Conservation (phyloP, 176 grass and related monocot species). For the Olyra latifolia region DNA sequence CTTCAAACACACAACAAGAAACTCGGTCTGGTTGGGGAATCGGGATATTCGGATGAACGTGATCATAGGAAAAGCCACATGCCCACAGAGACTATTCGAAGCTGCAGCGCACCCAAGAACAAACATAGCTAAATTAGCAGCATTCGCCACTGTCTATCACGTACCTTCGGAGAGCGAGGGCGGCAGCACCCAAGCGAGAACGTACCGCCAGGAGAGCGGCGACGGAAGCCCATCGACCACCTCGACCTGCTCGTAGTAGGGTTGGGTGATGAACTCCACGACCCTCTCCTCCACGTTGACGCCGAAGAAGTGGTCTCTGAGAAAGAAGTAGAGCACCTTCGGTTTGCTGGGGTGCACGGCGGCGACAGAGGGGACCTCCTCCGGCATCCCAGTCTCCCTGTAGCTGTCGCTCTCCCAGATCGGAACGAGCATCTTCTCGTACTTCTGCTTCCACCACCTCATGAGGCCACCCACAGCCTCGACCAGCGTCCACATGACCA, state of each 20-base stretch:
- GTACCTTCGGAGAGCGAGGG: background rate
- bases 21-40: no score
- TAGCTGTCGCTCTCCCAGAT: conserved; percentile 20
- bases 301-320: background rate
- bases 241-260: background rate
- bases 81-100: no score
- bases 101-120: no score
- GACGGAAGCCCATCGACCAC: background rate
- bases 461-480: background rate
- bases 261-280: background rate
- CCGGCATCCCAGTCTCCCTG: background rate
- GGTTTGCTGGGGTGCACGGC: background rate
- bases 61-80: no score
- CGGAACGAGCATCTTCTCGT: background rate
- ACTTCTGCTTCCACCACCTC: background rate
- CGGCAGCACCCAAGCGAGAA: conserved; percentile 17
- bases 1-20: no score
- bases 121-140: no score
- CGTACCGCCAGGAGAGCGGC: background rate
- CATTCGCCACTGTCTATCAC: background rate
- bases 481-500: background rate
- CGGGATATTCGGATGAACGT: background rate
- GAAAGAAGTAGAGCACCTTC: conserved; percentile 8
- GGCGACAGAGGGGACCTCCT: background rate
- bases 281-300: background rate